These are phyloP conservation scores for Insectozyma bohioensis DNA, from an alignment of 1,139 yeast species.

Conservation along the genomic window DNA sequence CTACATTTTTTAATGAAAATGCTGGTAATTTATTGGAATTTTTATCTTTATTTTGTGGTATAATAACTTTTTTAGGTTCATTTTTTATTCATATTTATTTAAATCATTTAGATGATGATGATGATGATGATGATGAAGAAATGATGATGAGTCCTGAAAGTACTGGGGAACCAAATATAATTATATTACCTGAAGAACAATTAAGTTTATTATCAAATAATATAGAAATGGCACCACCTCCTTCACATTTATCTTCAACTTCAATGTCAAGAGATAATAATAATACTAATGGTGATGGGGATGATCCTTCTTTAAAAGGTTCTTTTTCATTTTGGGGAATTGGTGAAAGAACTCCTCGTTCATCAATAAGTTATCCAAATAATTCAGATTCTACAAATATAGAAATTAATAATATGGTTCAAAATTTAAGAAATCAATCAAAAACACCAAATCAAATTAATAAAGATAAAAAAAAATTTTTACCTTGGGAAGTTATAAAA, in stretches of 20 bases:
- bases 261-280: constrained; percentile 11
- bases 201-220: constrained; percentile 11
- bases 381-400: constrained; percentile 11
- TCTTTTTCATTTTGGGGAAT: constrained; percentile 42
- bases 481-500: constrained; percentile 26
- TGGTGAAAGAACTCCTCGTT: constrained; percentile 24
- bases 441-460: constrained; percentile 1
- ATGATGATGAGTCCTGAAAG: constrained; percentile 7
- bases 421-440: constrained; percentile 5
- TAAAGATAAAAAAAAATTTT: constrained; percentile 3
- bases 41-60: constrained; percentile 38
- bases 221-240: constrained; percentile 7
- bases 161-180: constrained; percentile 1
- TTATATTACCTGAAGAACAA: constrained; percentile 7
- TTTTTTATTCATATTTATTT: constrained; percentile 36
- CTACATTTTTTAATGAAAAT: constrained; percentile 41
- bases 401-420: constrained; percentile 1
- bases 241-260: constrained; percentile 5
- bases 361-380: constrained; percentile 19
- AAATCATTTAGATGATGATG: constrained; percentile 21
- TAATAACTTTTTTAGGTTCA: constrained; percentile 35
- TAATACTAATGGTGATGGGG: no score
- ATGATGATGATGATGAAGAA: constrained; percentile 12
- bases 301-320: constrained; percentile 30
- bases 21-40: constrained; percentile 42